Conservation (phyloP, 768 basidiomycete species). For the Boletus rubropictus region DNA sequence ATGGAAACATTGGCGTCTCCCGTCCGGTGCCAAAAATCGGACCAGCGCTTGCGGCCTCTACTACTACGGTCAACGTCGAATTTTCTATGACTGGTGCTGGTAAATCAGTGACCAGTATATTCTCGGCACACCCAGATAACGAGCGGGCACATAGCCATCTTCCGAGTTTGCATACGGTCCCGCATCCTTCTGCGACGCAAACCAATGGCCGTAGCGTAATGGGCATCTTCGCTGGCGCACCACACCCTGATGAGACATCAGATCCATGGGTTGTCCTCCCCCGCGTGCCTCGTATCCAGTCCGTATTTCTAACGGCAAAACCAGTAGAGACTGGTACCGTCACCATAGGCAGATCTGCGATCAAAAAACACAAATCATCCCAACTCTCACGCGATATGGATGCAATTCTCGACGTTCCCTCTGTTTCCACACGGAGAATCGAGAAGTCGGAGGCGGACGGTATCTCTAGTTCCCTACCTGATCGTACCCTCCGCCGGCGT, state of each 20-base stretch:
- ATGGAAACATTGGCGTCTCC: conserved; percentile 21
- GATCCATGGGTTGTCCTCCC: conserved; percentile 77
- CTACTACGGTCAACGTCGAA: conserved; percentile 94
- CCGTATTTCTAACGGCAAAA: conserved; percentile 22
- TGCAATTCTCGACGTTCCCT: conserved; percentile 63
- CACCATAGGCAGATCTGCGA: conserved; percentile 17
- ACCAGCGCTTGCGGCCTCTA: conserved; percentile 79
- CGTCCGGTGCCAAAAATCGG: conserved; percentile 72
- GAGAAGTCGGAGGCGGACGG: conserved; percentile 40
- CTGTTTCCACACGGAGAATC: conserved; percentile 13
- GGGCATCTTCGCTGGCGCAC: conserved; percentile 92
- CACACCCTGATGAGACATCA: conserved; percentile 35
- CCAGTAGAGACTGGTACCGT: conserved; percentile 6
- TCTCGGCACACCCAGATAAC: conserved; percentile 27
- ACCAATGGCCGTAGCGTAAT: conserved; percentile 44
- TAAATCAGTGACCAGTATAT: conserved; percentile 46
- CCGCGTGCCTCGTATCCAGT: conserved; percentile 28
- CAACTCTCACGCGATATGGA: conserved; percentile 65
- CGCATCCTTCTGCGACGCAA: conserved; percentile 11
- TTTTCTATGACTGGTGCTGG: conserved; percentile 72
- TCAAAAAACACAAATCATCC: conserved; percentile 14
- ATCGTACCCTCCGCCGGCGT: conserved; percentile 66
- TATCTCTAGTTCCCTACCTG: conserved; percentile 47
- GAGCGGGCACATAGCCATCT: conserved; percentile 10
- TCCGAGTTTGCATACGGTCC: conserved; percentile 11